Evolutionary conservation across 305 asterid genomes (phyloP).

Genomic region (Vinca major): DNA sequence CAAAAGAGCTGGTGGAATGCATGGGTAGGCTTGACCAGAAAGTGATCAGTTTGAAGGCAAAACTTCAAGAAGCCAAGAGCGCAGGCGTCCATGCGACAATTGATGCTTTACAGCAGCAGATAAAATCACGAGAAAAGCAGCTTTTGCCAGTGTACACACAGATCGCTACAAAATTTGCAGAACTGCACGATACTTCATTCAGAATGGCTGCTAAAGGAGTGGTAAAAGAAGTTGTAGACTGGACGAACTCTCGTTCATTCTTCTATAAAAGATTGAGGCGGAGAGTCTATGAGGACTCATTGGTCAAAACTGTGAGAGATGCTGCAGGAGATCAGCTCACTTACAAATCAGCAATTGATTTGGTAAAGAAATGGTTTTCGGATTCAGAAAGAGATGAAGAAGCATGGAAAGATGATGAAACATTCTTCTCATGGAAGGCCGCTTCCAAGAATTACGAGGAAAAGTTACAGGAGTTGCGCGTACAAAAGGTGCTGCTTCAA

Average conservation of each 20-base stretch:
- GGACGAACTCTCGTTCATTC: slow-evolving; percentile 64
- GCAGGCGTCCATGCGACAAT: slow-evolving; percentile 17
- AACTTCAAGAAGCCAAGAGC: slow-evolving; percentile 41
- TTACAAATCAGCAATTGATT: slow-evolving; percentile 51
- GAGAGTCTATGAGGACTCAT: slow-evolving; percentile 67
- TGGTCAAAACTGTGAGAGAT: slow-evolving; percentile 53
- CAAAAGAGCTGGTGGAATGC: slow-evolving; percentile 75
- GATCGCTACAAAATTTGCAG: slow-evolving; percentile 89
- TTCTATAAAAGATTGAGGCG: slow-evolving; percentile 65
- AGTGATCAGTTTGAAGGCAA: slow-evolving; percentile 47
- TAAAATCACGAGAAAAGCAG: slow-evolving; percentile 73
- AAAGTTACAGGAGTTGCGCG: slow-evolving; percentile 54
- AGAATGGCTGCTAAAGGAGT: slow-evolving; percentile 97
- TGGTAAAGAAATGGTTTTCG: slow-evolving; percentile 67
- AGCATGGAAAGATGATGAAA: slow-evolving; percentile 60
- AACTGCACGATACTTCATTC: slow-evolving; percentile 80
- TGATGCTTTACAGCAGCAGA: slow-evolving; percentile 41
- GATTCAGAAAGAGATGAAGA: slow-evolving; percentile 45
- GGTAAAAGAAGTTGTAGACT: slow-evolving; percentile 61
- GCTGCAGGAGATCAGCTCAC: slow-evolving; percentile 69
- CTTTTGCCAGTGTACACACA: slow-evolving; percentile 85
- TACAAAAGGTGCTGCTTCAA: slow-evolving; percentile 53
- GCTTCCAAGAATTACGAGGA: slow-evolving; percentile 59
- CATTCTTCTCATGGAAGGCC: slow-evolving; percentile 68
- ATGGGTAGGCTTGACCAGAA: slow-evolving; percentile 84